phyloP scores from a whole-genome alignment of 192 early-diverging fungal species.

The Podila verticillata region DNA sequence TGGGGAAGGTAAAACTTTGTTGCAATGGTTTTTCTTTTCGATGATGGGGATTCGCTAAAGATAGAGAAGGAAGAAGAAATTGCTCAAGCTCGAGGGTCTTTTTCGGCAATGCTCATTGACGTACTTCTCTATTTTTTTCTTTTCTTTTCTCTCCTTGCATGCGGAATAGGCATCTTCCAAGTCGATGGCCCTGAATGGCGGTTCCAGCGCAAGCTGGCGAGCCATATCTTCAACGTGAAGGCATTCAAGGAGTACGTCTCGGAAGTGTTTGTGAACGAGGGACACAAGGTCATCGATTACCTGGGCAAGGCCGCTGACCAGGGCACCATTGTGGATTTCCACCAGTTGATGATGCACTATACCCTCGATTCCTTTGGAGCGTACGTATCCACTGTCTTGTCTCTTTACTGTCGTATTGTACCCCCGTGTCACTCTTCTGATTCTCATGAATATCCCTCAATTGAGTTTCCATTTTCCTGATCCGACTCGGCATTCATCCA shows the following conservation, averaged over 20 bases:
- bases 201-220: constrained; percentile 31
- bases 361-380: constrained; percentile 47
- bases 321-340: constrained; percentile 51
- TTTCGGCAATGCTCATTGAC: too few relatives aligned
- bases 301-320: constrained; percentile 23
- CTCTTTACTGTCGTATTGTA: too few relatives aligned
- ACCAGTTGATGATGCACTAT: constrained; percentile 52
- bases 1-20: constrained; percentile 18
- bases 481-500: too few relatives aligned
- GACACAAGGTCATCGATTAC: constrained; percentile 14
- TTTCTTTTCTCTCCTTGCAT: not conserved
- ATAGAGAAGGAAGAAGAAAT: too few relatives aligned
- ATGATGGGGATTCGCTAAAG: too few relatives aligned
- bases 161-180: constrained; percentile 10
- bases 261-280: constrained; percentile 25
- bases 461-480: too few relatives aligned
- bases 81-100: not conserved
- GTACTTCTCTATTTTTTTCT: not conserved
- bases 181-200: constrained; percentile 20
- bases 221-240: constrained; percentile 23
- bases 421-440: too few relatives aligned
- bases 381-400: constrained; percentile 10
- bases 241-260: constrained; percentile 33
- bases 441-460: too few relatives aligned
- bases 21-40: too few relatives aligned